Evolutionary conservation across 331 rosid genomes (phyloP), one percentile per base, ranked within the genome.

Genomic region (Quercus lobata): DNA sequence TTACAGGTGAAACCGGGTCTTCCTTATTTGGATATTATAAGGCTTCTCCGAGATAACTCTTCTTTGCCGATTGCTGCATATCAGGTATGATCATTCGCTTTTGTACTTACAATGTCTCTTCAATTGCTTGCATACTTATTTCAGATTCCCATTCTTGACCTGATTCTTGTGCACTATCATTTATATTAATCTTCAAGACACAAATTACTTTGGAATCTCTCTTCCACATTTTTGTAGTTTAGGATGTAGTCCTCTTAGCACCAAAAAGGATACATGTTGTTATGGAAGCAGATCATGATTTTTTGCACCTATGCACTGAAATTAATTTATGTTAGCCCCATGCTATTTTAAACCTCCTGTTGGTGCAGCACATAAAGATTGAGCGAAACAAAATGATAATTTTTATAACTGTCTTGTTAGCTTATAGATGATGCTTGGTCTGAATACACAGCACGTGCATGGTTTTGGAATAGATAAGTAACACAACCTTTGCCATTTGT

Each of bases 1-100:
- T 83, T 73, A 73, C 87, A 93, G 99, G 99, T 96, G 71, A 96
- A 96, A 81, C 99, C 99, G 9, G 99, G 96, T 81, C 90, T 96
- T 72, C 99, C 99, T 6, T 96, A 96, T 78, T 79, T 96, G 82
- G 99, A 96, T 68, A 86, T 96, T 82, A 88, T 93, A 78, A 87
- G 92, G 86, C 87, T 96, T 83, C 99, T 96, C 58, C 87, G 94
- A 79, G 93, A 93, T 83, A 91, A 81, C 80, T 91, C 98, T 86
- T 85, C 94, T 69, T 78, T 96, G 80, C 99, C 98, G 49, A 72
- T 96, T 75, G 98, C 99, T 76, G 98, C 98, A 37, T 96, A 96
- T 88, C 99, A 93, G 98, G 99, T 96, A 82, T 6, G 21, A 69
- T 19, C 72, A 68, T 32, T 68, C 5, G 21, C 52, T n/a, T 34